phyloP scores from a whole-genome alignment of 2,329 filamentous ascomycete genomes.

The Penicillium sp. region DNA sequence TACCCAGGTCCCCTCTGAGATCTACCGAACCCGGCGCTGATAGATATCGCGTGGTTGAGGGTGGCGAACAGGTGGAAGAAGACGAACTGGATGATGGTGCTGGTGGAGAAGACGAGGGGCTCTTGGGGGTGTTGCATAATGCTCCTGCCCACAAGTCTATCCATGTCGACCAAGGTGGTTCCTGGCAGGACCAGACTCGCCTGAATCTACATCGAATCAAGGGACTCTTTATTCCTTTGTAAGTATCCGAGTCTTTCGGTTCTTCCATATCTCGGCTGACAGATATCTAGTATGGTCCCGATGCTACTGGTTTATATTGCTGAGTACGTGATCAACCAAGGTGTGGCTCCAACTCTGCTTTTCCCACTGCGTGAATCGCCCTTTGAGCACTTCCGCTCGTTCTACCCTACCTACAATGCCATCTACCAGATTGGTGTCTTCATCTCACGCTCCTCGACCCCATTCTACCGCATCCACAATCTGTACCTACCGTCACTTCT shows the following conservation, averaged over 20 bases:
- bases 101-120: constrained; percentile 30
- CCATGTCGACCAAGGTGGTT: constrained; percentile 6
- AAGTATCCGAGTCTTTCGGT: constrained; percentile 26
- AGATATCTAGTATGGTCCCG: constrained; percentile 68
- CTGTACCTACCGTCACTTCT: constrained; percentile 81
- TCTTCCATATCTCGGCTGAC: not conserved
- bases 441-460: constrained; percentile 85
- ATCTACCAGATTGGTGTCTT: constrained; percentile 96
- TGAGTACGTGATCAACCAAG: constrained; percentile 97
- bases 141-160: constrained; percentile 20
- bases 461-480: constrained; percentile 75
- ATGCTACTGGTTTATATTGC: constrained; percentile 89
- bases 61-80: constrained; percentile 41
- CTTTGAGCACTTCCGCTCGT: constrained; percentile 76
- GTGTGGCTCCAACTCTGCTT: constrained; percentile 82
- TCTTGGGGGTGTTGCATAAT: constrained; percentile 27
- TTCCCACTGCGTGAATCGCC: constrained; percentile 76
- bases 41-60: constrained; percentile 56
- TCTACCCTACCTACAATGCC: constrained; percentile 92
- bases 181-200: constrained; percentile 42
- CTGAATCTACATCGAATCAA: constrained; percentile 63
- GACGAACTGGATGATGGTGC: constrained; percentile 28
- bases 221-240: constrained; percentile 70
- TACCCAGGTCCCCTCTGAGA: constrained; percentile 68
- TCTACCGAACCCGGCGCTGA: constrained; percentile 42